phyloP scores from a whole-genome alignment of 148 eudicot genomes.

The Cornus suecica region DNA sequence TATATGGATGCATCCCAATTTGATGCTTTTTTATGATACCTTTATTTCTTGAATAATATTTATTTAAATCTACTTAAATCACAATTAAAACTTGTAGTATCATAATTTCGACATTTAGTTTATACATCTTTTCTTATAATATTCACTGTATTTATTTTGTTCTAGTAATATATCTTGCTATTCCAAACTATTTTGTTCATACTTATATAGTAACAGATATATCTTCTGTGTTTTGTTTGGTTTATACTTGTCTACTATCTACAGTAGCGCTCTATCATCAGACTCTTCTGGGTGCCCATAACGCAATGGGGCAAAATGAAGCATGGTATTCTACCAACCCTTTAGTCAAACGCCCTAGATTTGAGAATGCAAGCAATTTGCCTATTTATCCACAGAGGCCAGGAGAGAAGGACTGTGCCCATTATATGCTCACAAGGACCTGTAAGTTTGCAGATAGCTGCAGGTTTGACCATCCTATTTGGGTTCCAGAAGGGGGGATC shows the following conservation, averaged over 20 bases:
- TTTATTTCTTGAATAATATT: not conserved
- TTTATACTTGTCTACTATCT: slow-evolving; percentile 61
- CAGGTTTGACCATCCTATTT: slow-evolving; percentile 99
- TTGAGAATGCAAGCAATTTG: slow-evolving; percentile 80
- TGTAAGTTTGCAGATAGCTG: slow-evolving; percentile 98
- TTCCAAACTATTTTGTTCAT: slow-evolving; percentile 13
- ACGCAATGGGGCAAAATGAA: slow-evolving; percentile 78
- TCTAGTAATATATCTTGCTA: slow-evolving; percentile 15
- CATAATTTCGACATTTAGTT: not conserved
- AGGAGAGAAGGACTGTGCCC: slow-evolving; percentile 94
- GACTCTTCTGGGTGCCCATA: slow-evolving; percentile 74
- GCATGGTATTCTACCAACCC: slow-evolving; percentile 84
- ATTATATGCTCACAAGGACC: slow-evolving; percentile 99
- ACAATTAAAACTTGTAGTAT: not conserved
- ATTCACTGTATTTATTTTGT: slow-evolving; percentile 13
- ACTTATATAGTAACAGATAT: slow-evolving; percentile 39
- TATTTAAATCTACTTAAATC: not conserved
- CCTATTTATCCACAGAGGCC: slow-evolving; percentile 97
- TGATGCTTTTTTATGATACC: not conserved
- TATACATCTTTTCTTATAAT: not conserved
- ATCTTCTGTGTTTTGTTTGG: slow-evolving; percentile 29
- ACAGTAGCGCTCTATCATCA: slow-evolving; percentile 80
- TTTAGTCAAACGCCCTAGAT: slow-evolving; percentile 94
- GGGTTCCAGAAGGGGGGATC: slow-evolving; percentile 99
- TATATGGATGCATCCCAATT: not conserved